Evolutionary conservation across 805 yeast species (phyloP), one percentile per base, ranked within the genome.

Genomic region (Cyberlindnera veronae): DNA sequence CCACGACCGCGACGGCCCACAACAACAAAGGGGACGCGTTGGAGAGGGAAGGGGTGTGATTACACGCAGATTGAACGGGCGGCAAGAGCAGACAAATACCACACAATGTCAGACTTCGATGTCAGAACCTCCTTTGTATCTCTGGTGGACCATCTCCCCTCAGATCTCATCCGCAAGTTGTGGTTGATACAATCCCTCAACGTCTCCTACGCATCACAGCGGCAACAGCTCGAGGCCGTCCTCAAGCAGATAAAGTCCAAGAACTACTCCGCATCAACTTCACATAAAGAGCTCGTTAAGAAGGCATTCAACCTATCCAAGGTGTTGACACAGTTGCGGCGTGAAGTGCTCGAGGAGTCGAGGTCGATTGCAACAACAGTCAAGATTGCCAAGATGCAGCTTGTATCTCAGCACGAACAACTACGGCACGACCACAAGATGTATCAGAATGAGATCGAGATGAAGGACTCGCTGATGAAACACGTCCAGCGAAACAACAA

Each of bases 141-240:
- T 20, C 51, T 64, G 1, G 55, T 68, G 37, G 75, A 69, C 42
- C 73, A 68, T 44, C 55, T 68, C 13, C 73, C 73, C 0, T 62
- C 70, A 18, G 72, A 69, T 32, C 48, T 69, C n/a, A 62, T 68
- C 11, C 53, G 74, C 17, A 59, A 68, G 27, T 47, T 68, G 14
- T 68, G 74, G 72, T 48, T 63, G 12, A 51, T 67, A 6, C 72
- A 68, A 39, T 54, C 66, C 1, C 45, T 68, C 6, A 66, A 66
- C 45, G 37, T 44, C 30, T 30, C 51, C 16, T 45, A 53, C 24
- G 39, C 46, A 29, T 36, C 49, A n/a, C 36, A 46, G 4, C 39
- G 50, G 13, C 24, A 46, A 2, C 43, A 50, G 24, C 47, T 53
- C 17, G 49, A 49, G 6, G 4, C 42, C 3, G 36, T 36, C 4